Evolutionary conservation across 768 basidiomycete species (phyloP), one percentile per base, ranked within the genome.

Genomic region (Mycena leptocephala): DNA sequence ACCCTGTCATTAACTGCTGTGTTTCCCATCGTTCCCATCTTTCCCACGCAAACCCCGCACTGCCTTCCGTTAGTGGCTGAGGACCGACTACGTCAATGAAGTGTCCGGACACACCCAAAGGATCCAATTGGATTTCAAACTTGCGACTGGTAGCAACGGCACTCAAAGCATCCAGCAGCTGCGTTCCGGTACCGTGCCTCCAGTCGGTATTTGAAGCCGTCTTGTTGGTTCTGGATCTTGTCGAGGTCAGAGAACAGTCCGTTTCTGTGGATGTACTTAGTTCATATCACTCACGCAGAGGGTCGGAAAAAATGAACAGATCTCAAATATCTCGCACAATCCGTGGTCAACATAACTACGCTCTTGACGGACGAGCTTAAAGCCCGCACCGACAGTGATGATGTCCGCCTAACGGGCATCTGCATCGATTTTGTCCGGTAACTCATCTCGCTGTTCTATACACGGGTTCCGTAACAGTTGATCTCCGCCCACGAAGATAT

Each of bases 261-360:
- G 18, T 53, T 2, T 20, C 41, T 22, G 30, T 7, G 4, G 5
- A 32, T 20, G 24, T 33, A 22, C 3, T 32, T 61, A 22, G n/a
- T n/a, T n/a, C n/a, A 68, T 28, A 20, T n/a, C 5, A 4, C 24
- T 37, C 35, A 2, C 11, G 7, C 53, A 72, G 53, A 58, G 22
- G 64, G 70, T 63, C 33, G 48, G 43, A 8, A 56, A 43, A 26
- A 58, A 65, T 24, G 71, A 72, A 46, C 70, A 26, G 70, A 63
- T 53, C 43, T 71, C 26, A 48, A 70, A 26, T 48, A 61, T 18
- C 70, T 63, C 48, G 32, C 70, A 37, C 48, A 72, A 53, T 64
- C 61, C 11, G 51, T 26, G 1, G 39, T 55, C 37, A 26, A 51
- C 10, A 41, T 72, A 53, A 64, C 59, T 46, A 33, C n/a, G 2